Percentiles rank a stretch among this genome's conserved stretches.
phyloP scores from a whole-genome alignment of 345 rosid species.

The Populus euphratica region DNA sequence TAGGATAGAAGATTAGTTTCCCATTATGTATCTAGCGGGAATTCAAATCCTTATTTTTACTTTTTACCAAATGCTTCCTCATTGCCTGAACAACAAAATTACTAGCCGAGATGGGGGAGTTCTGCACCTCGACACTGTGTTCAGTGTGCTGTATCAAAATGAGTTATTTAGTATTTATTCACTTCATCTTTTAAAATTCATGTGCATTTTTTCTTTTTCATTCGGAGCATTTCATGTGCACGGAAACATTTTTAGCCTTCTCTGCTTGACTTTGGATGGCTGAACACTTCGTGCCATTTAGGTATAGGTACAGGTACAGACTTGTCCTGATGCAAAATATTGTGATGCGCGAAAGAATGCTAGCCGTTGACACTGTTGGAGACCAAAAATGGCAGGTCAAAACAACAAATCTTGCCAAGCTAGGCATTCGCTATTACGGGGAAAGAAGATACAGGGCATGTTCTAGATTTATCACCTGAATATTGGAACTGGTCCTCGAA shows the following conservation, averaged over 20 bases:
- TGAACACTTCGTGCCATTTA: background rate
- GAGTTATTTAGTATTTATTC: background rate
- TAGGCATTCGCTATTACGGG: too few relatives aligned
- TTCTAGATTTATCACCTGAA: background rate
- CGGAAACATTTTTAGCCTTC: background rate
- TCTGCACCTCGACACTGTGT: background rate
- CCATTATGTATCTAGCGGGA: slow-evolving; percentile 26
- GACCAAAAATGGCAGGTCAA: background rate
- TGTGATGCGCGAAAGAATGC: background rate
- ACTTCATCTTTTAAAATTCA: background rate
- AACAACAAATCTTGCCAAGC: background rate
- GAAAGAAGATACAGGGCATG: background rate
- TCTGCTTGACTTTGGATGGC: background rate
- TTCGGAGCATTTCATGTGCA: background rate
- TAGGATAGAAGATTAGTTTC: slow-evolving; percentile 19
- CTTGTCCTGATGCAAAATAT: background rate
- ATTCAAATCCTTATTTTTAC: background rate
- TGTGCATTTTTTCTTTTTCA: background rate
- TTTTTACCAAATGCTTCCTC: slow-evolving; percentile 4
- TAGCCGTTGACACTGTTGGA: background rate
- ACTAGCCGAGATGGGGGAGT: background rate
- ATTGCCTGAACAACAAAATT: background rate
- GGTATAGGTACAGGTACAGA: background rate
- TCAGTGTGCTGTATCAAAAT: background rate
- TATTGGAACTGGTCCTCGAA: background rate